Percentiles rank a stretch among this genome's conserved stretches.
Evolutionary conservation across 176 grass and related monocot species (phyloP).

Genomic region (Oryza australiensis): DNA sequence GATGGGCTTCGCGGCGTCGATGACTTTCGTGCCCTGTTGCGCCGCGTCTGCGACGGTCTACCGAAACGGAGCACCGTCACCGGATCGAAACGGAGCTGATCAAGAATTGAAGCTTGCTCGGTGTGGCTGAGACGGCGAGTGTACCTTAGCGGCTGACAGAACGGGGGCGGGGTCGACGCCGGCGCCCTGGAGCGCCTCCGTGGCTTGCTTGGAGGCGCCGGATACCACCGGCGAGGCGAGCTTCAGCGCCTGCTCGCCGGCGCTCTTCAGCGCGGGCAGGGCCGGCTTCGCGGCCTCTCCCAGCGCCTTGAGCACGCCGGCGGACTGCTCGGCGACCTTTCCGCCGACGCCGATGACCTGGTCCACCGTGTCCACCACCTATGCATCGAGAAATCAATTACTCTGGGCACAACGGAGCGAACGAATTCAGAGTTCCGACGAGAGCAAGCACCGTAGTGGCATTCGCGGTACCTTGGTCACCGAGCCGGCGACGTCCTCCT

Average conservation of each 20-base stretch:
- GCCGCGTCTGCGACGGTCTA: constrained; percentile 73
- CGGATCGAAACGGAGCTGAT: background rate
- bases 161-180: constrained; percentile 77
- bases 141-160: constrained; percentile 70
- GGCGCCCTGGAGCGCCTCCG: constrained; percentile 64
- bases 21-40: constrained; percentile 60
- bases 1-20: constrained; percentile 84
- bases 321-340: constrained; percentile 45
- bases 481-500: constrained; percentile 69
- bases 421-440: background rate
- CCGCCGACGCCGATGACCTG: constrained; percentile 48
- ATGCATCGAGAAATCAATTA: background rate
- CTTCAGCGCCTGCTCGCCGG: constrained; percentile 72
- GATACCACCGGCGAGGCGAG: constrained; percentile 72
- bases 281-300: constrained; percentile 66
- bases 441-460: background rate
- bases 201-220: constrained; percentile 65
- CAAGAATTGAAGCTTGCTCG: background rate
- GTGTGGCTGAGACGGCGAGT: background rate
- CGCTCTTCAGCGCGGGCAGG: constrained; percentile 66
- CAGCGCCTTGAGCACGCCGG: constrained; percentile 49
- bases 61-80: constrained; percentile 34
- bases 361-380: constrained; percentile 78
- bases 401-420: background rate
- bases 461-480: constrained; percentile 55